Conservation (phyloP, 495 filamentous ascomycete species). For the Parathielavia appendiculata region DNA sequence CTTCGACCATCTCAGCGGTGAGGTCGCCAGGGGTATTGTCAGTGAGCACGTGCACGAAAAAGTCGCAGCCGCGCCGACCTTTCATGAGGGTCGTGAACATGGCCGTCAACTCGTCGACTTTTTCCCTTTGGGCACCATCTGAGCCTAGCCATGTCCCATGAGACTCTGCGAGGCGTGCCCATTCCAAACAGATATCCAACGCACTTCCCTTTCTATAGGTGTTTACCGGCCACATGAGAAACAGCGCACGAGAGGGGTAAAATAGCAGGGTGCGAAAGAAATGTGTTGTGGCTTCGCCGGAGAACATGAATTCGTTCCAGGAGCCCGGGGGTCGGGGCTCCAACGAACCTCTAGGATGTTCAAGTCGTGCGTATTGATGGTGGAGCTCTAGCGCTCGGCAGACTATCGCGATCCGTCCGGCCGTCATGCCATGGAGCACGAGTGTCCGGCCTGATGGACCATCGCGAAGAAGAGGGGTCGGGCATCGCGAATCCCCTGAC, state of each 20-base stretch:
- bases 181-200: not conserved
- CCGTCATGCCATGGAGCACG: not conserved
- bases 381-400: not conserved
- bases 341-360: not conserved
- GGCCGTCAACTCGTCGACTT: not conserved
- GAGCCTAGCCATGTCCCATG: not conserved
- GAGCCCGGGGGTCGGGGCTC: not conserved
- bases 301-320: not conserved
- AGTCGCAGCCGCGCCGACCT: not conserved
- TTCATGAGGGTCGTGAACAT: not conserved
- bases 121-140: not conserved
- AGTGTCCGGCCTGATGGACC: not conserved
- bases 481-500: not conserved
- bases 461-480: not conserved
- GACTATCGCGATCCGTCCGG: not conserved
- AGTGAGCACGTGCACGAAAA: not conserved
- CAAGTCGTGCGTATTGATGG: not conserved
- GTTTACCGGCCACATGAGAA: not conserved
- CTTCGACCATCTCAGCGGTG: not conserved
- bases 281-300: not conserved
- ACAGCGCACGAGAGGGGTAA: not conserved
- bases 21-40: not conserved
- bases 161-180: not conserved
- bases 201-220: not conserved
- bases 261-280: not conserved